Percentiles rank a stretch among this genome's conserved stretches.
Conservation (phyloP, 345 rosid genomes). For the Euclidium syriacum region DNA sequence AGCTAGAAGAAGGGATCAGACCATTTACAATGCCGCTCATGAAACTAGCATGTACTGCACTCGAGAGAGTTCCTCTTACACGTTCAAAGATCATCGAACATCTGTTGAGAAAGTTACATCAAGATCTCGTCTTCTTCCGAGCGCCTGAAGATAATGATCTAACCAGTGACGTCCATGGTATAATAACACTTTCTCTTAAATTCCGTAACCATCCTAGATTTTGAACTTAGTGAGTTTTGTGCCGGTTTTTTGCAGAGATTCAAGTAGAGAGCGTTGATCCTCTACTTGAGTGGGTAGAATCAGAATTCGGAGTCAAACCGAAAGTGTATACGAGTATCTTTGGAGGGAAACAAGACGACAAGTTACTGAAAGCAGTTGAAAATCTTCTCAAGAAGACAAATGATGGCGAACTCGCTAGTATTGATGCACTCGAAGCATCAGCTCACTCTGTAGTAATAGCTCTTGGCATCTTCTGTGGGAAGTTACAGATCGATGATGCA, state of each 20-base stretch:
- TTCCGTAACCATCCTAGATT: background rate
- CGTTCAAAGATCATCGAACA: conserved; percentile 56
- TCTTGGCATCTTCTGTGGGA: conserved; percentile 60
- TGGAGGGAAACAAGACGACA: conserved; percentile 87
- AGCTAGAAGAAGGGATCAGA: conserved; percentile 93
- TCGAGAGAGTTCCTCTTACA: conserved; percentile 92
- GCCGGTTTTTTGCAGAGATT: conserved; percentile 38
- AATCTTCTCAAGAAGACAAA: conserved; percentile 51
- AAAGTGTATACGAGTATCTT: conserved; percentile 67
- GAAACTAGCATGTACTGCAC: conserved; percentile 94
- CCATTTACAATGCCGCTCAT: conserved; percentile 97
- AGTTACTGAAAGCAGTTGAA: conserved; percentile 62
- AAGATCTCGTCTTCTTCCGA: conserved; percentile 82
- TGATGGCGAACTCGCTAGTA: conserved; percentile 79
- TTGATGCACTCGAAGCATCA: conserved; percentile 86
- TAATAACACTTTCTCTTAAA: background rate
- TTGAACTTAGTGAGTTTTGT: background rate
- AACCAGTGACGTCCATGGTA: conserved; percentile 65
- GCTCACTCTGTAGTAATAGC: conserved; percentile 78
- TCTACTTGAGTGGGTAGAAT: conserved; percentile 71
- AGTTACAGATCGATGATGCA: conserved; percentile 78
- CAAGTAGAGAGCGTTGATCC: conserved; percentile 91
- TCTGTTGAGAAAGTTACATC: conserved; percentile 63
- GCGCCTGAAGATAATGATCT: conserved; percentile 66
- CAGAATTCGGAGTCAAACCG: conserved; percentile 80